Conservation (phyloP, 805 yeast species). For the Wickerhamiella bombiphila region DNA sequence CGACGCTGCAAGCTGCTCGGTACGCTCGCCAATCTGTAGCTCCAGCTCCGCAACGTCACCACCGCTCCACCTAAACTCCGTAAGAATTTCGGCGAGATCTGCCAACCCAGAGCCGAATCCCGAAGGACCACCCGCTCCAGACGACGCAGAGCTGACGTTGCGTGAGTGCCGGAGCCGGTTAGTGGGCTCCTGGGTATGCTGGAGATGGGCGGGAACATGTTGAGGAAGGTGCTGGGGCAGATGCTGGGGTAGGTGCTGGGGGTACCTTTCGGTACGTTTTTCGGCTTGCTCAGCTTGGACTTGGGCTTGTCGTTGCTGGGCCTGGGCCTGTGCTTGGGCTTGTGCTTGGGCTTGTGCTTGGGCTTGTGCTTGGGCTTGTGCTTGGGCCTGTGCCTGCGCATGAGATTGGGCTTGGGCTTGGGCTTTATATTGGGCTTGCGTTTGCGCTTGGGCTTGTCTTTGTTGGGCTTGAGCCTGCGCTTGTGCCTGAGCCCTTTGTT, state of each 20-base stretch:
- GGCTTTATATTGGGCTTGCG: too few species aligned
- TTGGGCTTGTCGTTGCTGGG: too few species aligned
- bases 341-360: too few species aligned
- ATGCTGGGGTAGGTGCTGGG: too few species aligned
- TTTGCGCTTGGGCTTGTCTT: slow-evolving; percentile 14
- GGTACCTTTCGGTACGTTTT: too few species aligned
- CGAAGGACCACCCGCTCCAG: not conserved
- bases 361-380: slow-evolving; percentile 7
- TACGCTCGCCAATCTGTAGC: slow-evolving; percentile 41
- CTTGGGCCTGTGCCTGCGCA: slow-evolving; percentile 9
- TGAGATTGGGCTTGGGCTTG: too few species aligned
- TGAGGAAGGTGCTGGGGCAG: too few species aligned
- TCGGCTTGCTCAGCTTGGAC: too few species aligned
- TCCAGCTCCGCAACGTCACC: slow-evolving; percentile 43
- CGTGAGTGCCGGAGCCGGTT: slow-evolving; percentile 1
- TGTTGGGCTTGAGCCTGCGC: slow-evolving; percentile 11
- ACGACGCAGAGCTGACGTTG: not conserved
- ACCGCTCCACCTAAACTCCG: slow-evolving; percentile 64
- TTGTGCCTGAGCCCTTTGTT: slow-evolving; percentile 10
- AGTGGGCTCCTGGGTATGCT: too few species aligned
- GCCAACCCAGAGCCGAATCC: slow-evolving; percentile 12
- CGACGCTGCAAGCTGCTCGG: slow-evolving; percentile 46
- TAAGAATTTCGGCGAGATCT: slow-evolving; percentile 48
- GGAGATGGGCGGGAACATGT: too few species aligned
- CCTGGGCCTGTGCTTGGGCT: too few species aligned